phyloP scores from a whole-genome alignment of 768 basidiomycete genomes.

The Candolleomyces aberdarensis region DNA sequence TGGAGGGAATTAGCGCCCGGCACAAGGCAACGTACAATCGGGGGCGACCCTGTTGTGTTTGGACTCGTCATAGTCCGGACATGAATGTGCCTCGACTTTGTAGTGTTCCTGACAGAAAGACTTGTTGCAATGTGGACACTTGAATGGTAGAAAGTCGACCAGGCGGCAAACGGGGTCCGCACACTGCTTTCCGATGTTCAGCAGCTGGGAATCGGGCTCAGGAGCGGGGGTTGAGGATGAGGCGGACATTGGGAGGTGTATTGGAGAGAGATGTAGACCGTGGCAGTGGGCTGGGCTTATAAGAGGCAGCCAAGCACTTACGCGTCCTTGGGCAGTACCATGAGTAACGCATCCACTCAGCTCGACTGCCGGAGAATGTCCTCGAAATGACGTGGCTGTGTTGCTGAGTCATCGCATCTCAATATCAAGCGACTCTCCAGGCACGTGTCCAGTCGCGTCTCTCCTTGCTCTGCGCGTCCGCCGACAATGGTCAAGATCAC shows the following conservation, averaged over 20 bases:
- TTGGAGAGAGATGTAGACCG: not conserved
- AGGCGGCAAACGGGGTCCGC: slow-evolving; percentile 61
- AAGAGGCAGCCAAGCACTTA: slow-evolving; percentile 11
- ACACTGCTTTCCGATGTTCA: slow-evolving; percentile 71
- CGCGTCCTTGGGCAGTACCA: slow-evolving; percentile 10
- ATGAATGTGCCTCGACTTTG: slow-evolving; percentile 62
- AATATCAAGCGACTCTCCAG: not conserved
- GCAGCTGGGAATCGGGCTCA: slow-evolving; percentile 53
- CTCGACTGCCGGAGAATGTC: not conserved
- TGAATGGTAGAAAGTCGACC: slow-evolving; percentile 84
- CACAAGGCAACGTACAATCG: slow-evolving; percentile 46
- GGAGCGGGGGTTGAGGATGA: slow-evolving; percentile 15
- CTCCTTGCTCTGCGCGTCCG: not conserved
- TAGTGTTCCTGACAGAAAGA: slow-evolving; percentile 81
- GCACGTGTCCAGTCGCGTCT: not conserved
- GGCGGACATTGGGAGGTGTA: not conserved
- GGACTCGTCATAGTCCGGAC: slow-evolving; percentile 66
- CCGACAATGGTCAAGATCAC: slow-evolving; percentile 33
- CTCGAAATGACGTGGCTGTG: not conserved
- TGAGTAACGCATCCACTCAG: not conserved
- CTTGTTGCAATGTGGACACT: slow-evolving; percentile 73
- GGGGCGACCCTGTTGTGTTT: slow-evolving; percentile 76
- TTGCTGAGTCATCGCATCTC: not conserved
- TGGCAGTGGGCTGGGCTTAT: not conserved
- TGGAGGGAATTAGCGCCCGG: not conserved